phyloP scores from a whole-genome alignment of 2,329 filamentous ascomycete species.

The Xylariaceae sp. region DNA sequence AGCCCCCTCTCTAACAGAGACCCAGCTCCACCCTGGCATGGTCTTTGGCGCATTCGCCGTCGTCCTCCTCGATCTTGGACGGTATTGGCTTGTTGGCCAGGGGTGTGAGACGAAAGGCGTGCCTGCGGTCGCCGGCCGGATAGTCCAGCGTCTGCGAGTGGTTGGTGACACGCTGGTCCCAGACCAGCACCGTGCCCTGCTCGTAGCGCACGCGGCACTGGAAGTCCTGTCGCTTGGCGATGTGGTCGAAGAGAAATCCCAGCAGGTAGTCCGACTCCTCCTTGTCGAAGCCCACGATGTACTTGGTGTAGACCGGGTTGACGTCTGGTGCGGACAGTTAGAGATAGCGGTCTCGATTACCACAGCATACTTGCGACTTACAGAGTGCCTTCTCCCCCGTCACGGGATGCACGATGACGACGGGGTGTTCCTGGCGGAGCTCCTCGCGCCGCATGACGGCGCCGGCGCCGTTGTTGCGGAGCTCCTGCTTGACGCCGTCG shows the following conservation, averaged over 20 bases:
- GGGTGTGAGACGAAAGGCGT: slow-evolving; percentile 9
- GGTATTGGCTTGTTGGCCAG: slow-evolving; percentile 7
- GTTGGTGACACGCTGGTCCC: slow-evolving; percentile 35
- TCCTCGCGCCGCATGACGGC: slow-evolving; percentile 55
- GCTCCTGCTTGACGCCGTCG: slow-evolving; percentile 34
- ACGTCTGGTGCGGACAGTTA: slow-evolving; percentile 27
- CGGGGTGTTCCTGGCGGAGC: slow-evolving; percentile 52
- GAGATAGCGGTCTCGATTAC: background rate
- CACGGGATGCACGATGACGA: slow-evolving; percentile 58
- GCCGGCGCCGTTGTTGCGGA: slow-evolving; percentile 32
- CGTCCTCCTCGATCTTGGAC: slow-evolving; percentile 12
- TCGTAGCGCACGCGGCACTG: slow-evolving; percentile 57
- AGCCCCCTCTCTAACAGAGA: slow-evolving; percentile 8
- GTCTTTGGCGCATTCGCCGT: slow-evolving; percentile 15
- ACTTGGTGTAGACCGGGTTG: slow-evolving; percentile 54
- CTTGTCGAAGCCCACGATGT: slow-evolving; percentile 59
- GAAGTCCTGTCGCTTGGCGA: slow-evolving; percentile 48
- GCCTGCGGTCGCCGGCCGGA: slow-evolving; percentile 9
- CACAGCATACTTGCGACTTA: background rate
- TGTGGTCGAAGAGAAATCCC: slow-evolving; percentile 51
- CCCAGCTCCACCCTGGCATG: slow-evolving; percentile 9
- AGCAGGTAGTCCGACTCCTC: slow-evolving; percentile 60
- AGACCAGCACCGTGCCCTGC: slow-evolving; percentile 55
- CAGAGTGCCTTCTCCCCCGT: slow-evolving; percentile 62
- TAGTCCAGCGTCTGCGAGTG: slow-evolving; percentile 10